These are phyloP conservation scores for Tricholoma hemisulphureum DNA, from an alignment of 768 basidiomycete genomes.

Conservation along the genomic window DNA sequence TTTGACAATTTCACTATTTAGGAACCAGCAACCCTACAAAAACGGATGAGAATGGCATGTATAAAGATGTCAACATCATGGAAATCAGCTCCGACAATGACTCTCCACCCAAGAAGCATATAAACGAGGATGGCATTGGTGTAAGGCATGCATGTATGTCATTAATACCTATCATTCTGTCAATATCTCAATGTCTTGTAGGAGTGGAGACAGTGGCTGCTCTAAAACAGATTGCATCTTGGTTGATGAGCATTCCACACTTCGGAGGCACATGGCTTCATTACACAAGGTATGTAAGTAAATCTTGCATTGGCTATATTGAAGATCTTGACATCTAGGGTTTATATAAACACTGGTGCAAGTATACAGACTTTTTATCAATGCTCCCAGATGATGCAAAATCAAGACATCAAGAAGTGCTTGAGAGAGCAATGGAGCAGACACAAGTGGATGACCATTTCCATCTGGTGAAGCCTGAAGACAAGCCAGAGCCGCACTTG, in stretches of 20 bases:
- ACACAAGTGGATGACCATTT: constrained; percentile 4
- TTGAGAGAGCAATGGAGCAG: not conserved
- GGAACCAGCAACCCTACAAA: not conserved
- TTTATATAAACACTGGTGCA: constrained; percentile 9
- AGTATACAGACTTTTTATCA: constrained; percentile 15
- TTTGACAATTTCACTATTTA: not conserved
- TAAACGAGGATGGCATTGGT: not conserved
- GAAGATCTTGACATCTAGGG: not conserved
- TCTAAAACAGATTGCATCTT: not conserved
- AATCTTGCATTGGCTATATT: not conserved
- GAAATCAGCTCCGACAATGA: not conserved
- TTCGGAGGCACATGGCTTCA: constrained; percentile 6
- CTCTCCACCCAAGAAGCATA: not conserved
- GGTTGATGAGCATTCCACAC: not conserved
- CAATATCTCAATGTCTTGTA: not conserved
- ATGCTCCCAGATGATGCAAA: constrained; percentile 20
- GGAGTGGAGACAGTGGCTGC: not conserved
- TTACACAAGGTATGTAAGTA: constrained; percentile 4
- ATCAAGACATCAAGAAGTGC: not conserved
- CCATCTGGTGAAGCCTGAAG: not conserved
- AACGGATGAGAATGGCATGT: not conserved
- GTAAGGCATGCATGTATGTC: not conserved
- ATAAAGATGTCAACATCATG: constrained; percentile 7
- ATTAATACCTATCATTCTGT: not conserved
- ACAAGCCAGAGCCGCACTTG: constrained; percentile 18